phyloP scores from a whole-genome alignment of 163 green algal species.

The Volvox carteri region DNA sequence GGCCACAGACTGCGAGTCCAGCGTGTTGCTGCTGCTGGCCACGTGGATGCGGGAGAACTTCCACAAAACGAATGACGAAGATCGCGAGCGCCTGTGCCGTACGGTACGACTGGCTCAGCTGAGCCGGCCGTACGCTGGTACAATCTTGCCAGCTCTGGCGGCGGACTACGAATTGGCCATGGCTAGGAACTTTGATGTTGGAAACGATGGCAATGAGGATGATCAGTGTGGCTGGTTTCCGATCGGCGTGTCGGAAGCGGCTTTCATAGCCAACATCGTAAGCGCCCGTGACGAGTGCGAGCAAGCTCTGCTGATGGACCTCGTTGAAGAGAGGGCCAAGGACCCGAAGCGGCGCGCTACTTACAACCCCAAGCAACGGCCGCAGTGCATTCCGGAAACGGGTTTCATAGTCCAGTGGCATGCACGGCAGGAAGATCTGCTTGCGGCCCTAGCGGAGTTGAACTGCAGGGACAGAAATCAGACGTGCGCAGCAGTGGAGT shows the following conservation, averaged over 20 bases:
- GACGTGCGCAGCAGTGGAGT: not conserved
- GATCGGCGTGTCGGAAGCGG: not conserved
- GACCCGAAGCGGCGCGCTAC: not conserved
- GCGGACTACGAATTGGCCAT: not conserved
- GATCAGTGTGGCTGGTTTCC: not conserved
- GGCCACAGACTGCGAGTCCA: conserved; percentile 27
- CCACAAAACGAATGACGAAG: not conserved
- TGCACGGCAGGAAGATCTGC: not conserved
- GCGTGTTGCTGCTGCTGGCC: conserved; percentile 12
- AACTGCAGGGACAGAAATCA: not conserved
- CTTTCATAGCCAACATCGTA: not conserved
- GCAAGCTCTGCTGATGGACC: not conserved
- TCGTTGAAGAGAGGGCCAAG: not conserved
- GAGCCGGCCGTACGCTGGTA: not conserved
- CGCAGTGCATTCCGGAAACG: not conserved
- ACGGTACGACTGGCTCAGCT: conserved; percentile 19
- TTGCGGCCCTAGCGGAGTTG: not conserved
- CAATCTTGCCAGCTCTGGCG: not conserved
- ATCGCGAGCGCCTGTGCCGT: conserved; percentile 1
- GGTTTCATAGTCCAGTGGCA: not conserved
- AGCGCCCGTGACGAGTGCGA: not conserved
- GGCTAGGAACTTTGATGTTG: too few species aligned
- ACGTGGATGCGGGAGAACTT: not conserved
- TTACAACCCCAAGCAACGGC: not conserved
- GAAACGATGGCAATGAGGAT: too few species aligned